Conservation (phyloP, 2,329 filamentous ascomycete species). For the Clonostachys chloroleuca region DNA sequence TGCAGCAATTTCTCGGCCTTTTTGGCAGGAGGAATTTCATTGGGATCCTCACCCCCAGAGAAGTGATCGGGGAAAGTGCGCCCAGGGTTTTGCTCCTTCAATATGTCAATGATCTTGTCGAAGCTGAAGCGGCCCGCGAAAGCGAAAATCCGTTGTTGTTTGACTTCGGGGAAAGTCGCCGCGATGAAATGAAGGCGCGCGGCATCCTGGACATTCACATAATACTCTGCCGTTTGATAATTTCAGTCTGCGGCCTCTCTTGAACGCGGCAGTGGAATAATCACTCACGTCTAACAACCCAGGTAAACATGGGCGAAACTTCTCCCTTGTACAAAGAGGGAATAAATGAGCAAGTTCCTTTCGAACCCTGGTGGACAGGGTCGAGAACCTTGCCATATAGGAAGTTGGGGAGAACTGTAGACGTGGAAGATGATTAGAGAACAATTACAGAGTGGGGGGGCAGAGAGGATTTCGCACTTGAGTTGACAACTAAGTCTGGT, state of each 20-base stretch:
- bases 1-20: slow-evolving; percentile 10
- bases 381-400: slow-evolving; percentile 17
- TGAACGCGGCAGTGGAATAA: too few species aligned
- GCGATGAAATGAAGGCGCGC: slow-evolving; percentile 49
- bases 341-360: slow-evolving; percentile 12
- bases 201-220: slow-evolving; percentile 39
- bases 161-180: slow-evolving; percentile 35
- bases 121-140: slow-evolving; percentile 42
- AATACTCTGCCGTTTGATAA: slow-evolving; percentile 25
- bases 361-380: slow-evolving; percentile 8
- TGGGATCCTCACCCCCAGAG: slow-evolving; percentile 4
- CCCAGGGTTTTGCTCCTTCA: slow-evolving; percentile 12
- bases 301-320: background rate
- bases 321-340: slow-evolving; percentile 12
- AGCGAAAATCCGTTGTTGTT: slow-evolving; percentile 47
- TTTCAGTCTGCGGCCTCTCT: too few species aligned
- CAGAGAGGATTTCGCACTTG: background rate
- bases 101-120: slow-evolving; percentile 28
- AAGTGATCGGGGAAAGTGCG: slow-evolving; percentile 15
- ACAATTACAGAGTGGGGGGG: background rate
- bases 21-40: slow-evolving; percentile 3
- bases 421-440: background rate
- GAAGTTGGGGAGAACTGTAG: slow-evolving; percentile 15
- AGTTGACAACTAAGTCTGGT: slow-evolving; percentile 12
- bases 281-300: too few species aligned